Base-by-base conservation (phyloP, 1,284 basidiomycete species). In the Marasmius sp. region DNA sequence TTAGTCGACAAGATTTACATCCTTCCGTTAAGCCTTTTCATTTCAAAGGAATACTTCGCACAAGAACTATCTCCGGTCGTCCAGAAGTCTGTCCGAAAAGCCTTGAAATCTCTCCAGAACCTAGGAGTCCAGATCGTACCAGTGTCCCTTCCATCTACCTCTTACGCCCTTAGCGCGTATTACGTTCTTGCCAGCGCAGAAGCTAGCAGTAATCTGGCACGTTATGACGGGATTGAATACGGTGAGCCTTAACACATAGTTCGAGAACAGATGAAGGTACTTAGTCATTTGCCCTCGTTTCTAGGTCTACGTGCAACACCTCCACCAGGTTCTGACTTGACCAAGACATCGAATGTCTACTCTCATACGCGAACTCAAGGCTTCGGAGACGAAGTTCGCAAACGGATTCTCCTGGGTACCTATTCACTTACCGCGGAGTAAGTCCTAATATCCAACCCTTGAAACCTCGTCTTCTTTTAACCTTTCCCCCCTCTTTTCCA, bases 121-220 rank as follows among this genome's bases (percentile, higher is more conserved):
- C 77, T 79, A 0, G 95, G 95, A 0, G 95, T 94, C 0, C 77
- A 79, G 0, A 69, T 98, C 18, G 75, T 88, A 0, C 83, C 93
- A 0, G 87, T 98, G 0, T 89, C 89, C 8, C 79, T 98, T 18
- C 93, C 94, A 0, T 84, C 85, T 1, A 93, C 93, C 0, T 78
- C 77, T 0, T 91, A 91, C 67, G 92, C 94, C 0, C 79, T 98
- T 1, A 93, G 94, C 58, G 93, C 95, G 5, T 99, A 99, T 79
- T 99, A 99, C 71, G 92, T 98, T 11, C 83, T 98, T 20, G 93
- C 97, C 0, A 93, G 88, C 63, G 95, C 97, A 0, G 97, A 99
- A 72, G 97, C 96, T 0, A 93, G 93, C 66, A 96, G 93, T 66
- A 98, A 97, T 71, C 79, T 99, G 45, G 94, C 93, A 0, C 82